Conservation (phyloP, 2,329 filamentous ascomycete species). For the Raffaelea deltoideospora region DNA sequence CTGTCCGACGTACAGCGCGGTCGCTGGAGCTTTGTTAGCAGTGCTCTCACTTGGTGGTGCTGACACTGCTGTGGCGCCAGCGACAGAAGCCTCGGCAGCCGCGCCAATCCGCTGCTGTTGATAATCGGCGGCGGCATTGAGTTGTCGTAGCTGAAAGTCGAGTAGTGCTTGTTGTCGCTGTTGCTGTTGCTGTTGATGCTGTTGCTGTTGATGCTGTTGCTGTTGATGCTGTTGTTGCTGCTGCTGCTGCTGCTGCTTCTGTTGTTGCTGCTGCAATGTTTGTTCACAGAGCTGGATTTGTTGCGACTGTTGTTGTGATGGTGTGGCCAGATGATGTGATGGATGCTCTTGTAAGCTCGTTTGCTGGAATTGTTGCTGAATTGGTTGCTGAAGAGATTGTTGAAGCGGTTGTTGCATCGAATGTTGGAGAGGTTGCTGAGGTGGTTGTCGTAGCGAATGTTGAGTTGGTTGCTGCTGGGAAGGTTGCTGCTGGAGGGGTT, state of each 20-base stretch:
- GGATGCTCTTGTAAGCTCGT: conserved; percentile 21
- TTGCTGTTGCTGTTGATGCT: conserved; percentile 24
- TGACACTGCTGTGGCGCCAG: too few relatives aligned
- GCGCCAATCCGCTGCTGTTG: too few relatives aligned
- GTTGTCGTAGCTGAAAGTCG: too few relatives aligned
- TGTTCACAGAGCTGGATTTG: too few relatives aligned
- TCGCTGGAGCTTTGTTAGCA: too few relatives aligned
- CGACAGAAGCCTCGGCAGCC: too few relatives aligned
- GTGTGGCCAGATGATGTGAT: too few relatives aligned
- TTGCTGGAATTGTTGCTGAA: conserved; percentile 37
- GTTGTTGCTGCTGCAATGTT: conserved; percentile 25
- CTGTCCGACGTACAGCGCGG: conserved; percentile 32
- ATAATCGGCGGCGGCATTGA: too few relatives aligned
- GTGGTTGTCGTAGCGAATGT: conserved; percentile 11
- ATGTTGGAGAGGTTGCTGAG: conserved; percentile 22
- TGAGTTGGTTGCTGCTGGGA: conserved; percentile 11
- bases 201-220: conserved; percentile 9
- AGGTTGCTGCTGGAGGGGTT: conserved; percentile 18
- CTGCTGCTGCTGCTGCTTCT: conserved; percentile 8
- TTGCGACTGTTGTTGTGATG: too few relatives aligned
- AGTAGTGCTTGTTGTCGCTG: conserved; percentile 20
- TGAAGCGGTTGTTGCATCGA: conserved; percentile 13
- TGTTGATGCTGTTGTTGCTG: conserved; percentile 15
- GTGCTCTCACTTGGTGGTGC: too few relatives aligned
- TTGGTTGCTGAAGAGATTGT: conserved; percentile 21